Percentiles rank a stretch among this genome's conserved stretches.
Evolutionary conservation across 352 stramenopile genomes (phyloP).

Genomic region (Globisporangium viniferum): DNA sequence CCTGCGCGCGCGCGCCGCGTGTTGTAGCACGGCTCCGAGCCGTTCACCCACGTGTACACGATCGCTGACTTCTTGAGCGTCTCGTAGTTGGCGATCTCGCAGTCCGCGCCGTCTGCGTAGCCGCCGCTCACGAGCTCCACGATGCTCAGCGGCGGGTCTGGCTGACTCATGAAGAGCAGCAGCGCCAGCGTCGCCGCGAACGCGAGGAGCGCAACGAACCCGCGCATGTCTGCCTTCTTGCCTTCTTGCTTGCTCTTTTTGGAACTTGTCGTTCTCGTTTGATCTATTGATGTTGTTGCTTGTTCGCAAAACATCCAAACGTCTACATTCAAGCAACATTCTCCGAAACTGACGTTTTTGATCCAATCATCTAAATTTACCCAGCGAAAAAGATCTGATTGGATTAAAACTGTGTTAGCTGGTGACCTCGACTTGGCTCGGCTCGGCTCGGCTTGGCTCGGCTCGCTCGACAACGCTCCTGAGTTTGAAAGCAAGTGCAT

Average conservation of each 20-base stretch:
- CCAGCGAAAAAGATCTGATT: too few relatives aligned
- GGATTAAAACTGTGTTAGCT: too few relatives aligned
- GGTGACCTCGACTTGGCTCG: too few relatives aligned
- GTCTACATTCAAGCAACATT: background rate
- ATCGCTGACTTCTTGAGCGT: conserved; percentile 59
- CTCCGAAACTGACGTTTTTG: too few relatives aligned
- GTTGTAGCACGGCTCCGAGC: conserved; percentile 79
- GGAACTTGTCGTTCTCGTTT: background rate
- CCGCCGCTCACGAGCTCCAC: conserved; percentile 48
- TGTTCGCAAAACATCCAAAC: background rate
- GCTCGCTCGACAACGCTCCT: too few relatives aligned
- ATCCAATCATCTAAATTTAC: too few relatives aligned
- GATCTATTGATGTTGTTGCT: background rate
- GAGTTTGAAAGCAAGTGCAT: too few relatives aligned
- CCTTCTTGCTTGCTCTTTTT: background rate
- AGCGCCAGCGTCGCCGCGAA: conserved; percentile 38
- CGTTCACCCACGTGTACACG: conserved; percentile 88
- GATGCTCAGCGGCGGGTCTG: conserved; percentile 45
- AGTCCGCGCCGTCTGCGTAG: conserved; percentile 32
- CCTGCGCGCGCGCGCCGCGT: conserved; percentile 45
- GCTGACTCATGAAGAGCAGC: conserved; percentile 48
- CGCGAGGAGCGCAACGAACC: conserved; percentile 50
- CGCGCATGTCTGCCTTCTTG: conserved; percentile 24
- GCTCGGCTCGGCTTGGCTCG: too few relatives aligned
- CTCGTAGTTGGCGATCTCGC: conserved; percentile 70